Evolutionary conservation across 2,329 filamentous ascomycete genomes (phyloP).

Genomic region (Diaporthe longicolla): DNA sequence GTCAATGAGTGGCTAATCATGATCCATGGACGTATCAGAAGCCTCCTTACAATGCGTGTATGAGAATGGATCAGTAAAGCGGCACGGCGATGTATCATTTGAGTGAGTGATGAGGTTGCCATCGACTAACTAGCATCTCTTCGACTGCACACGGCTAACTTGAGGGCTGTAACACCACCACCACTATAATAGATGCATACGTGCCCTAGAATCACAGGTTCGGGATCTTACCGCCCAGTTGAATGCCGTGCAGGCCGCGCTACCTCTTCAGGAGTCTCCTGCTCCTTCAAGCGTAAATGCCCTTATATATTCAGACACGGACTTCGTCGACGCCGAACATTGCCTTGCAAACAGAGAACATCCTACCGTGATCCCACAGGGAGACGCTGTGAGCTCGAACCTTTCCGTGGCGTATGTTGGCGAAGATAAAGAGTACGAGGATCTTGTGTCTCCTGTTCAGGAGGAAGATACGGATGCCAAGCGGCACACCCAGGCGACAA

Average conservation of each 20-base stretch:
- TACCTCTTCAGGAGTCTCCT: background rate
- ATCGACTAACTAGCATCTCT: background rate
- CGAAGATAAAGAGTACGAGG: background rate
- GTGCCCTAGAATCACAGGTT: slow-evolving; percentile 1
- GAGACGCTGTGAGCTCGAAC: background rate
- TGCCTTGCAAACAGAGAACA: background rate
- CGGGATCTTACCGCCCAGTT: background rate
- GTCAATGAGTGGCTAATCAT: background rate
- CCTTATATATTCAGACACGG: background rate
- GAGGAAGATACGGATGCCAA: background rate
- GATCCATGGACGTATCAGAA: background rate
- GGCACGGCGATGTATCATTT: background rate
- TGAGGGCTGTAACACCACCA: background rate
- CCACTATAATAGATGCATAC: background rate
- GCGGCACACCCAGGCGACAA: background rate
- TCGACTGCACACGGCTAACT: background rate
- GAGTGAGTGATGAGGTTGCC: background rate
- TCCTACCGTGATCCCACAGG: background rate
- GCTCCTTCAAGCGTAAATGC: background rate
- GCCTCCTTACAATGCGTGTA: background rate
- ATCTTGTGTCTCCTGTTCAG: background rate
- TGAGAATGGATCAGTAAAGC: background rate
- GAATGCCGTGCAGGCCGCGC: background rate
- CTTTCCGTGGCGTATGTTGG: background rate
- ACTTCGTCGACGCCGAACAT: background rate